Base-by-base conservation (phyloP, 2,329 filamentous ascomycete species). In the Xylaria sp. region DNA sequence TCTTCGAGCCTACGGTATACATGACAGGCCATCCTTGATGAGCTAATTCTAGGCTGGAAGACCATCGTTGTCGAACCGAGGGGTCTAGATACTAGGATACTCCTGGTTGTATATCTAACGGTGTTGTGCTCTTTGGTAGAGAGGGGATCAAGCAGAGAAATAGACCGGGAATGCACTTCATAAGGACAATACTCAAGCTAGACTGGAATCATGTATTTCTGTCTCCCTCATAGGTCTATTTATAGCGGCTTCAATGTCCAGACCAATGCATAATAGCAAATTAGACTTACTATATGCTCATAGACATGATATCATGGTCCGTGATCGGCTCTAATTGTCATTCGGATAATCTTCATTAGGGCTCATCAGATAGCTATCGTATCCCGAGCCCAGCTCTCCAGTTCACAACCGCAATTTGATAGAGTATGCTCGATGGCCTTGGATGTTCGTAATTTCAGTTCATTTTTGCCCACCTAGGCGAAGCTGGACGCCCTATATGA, bases 401-500 rank as follows among this genome's bases (percentile, higher is more conserved):
- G n/a, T 67, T 71, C 67, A 66, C 65, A 58, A 46, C 63, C 63
- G 48, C 58, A 59, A 26, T 57, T 48, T 44, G 33, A 40, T 58
- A 63, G 60, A 66, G 58, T 67, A 63, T 62, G 61, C 59, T 62
- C 64, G 36, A 54, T 58, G 51, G 20, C 38, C 60, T 63, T 72
- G 63, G 58, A 54, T 64, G 63, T 72, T 69, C 66, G 65, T 74
- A 72, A 75, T 80, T 80, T 78, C 76, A 81, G 77, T 77, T 76
- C 74, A 75, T 77, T 76, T 77, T 76, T 74, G 74, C 77, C 72
- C 76, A 73, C 72, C 70, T 68, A 74, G 76, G 77, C 78, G 79
- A 77, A 80, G 77, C 78, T 78, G 77, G 79, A 74, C 77, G 79
- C 79, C 78, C 79, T 80, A 81, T 78, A 72, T 81, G 79, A 81